Evolutionary conservation across 371 early-diverging fungal genomes (phyloP).

Genomic region (Circinella minor): DNA sequence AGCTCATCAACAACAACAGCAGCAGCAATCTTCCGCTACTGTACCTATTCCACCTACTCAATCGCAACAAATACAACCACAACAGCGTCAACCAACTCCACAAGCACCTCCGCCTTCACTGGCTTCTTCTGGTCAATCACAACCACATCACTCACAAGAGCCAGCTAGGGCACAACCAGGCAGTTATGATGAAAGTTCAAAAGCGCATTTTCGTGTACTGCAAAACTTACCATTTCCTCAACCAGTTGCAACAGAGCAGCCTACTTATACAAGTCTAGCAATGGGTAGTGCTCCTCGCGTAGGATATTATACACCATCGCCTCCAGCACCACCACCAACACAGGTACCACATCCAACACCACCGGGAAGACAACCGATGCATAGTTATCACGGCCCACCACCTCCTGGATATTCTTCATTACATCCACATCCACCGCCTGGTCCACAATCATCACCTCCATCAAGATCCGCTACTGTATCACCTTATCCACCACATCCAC

Average conservation of each 20-base stretch:
- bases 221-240: conserved; percentile 39
- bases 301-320: conserved; percentile 25
- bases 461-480: background rate
- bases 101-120: conserved; percentile 14
- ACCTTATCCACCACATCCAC: background rate
- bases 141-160: background rate
- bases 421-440: conserved; percentile 4
- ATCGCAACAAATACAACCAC: background rate
- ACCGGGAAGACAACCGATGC: conserved; percentile 1
- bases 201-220: conserved; percentile 8
- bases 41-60: conserved; percentile 12
- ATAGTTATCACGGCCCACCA: conserved; percentile 8
- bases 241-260: conserved; percentile 25
- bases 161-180: background rate
- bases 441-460: background rate
- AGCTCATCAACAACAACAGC: conserved; percentile 22
- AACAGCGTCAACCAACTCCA: conserved; percentile 5
- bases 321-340: conserved; percentile 15
- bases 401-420: background rate
- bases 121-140: background rate
- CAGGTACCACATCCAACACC: too few species aligned
- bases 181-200: background rate
- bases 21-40: conserved; percentile 8
- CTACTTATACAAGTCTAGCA: conserved; percentile 1
- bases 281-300: conserved; percentile 17